phyloP scores from a whole-genome alignment of 495 filamentous ascomycete species.

The Daldinia bambusicola region DNA sequence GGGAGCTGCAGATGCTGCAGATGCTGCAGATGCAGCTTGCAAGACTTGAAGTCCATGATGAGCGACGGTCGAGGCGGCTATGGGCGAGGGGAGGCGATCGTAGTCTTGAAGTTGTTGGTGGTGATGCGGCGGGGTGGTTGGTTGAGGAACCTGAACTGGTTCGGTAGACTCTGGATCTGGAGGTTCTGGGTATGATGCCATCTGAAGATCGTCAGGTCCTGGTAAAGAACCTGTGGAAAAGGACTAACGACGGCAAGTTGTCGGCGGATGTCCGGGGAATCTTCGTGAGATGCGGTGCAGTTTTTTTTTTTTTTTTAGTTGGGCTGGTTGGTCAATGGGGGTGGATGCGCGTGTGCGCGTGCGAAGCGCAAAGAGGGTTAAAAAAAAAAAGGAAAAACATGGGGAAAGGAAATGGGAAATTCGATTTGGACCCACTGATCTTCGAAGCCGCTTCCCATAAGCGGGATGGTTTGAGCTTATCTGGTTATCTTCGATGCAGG shows the following conservation, averaged over 20 bases:
- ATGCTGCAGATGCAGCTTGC: conserved; percentile 54
- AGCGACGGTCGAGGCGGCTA: conserved; percentile 46
- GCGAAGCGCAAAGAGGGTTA: conserved; percentile 9
- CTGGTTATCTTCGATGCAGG: too few species aligned
- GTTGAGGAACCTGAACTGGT: conserved; percentile 6
- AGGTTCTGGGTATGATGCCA: conserved; percentile 46
- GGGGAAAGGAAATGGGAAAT: background rate
- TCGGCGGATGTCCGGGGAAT: conserved; percentile 51
- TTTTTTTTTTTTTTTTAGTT: background rate
- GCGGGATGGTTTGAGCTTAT: conserved; percentile 4
- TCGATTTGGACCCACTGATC: conserved; percentile 22
- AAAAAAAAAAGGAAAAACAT: conserved; percentile 14
- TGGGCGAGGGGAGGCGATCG: conserved; percentile 36
- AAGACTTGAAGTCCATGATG: conserved; percentile 59
- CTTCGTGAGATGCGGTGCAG: conserved; percentile 47
- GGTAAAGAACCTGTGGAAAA: conserved; percentile 17
- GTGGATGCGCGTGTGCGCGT: conserved; percentile 20
- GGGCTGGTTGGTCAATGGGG: conserved; percentile 16
- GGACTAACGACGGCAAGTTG: conserved; percentile 46
- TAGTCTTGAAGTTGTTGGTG: conserved; percentile 28
- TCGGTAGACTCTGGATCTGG: conserved; percentile 24
- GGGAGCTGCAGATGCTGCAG: conserved; percentile 21
- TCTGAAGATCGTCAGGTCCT: conserved; percentile 24
- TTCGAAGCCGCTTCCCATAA: background rate
- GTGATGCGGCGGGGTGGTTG: conserved; percentile 17